A percentile compares a stretch with the other conserved stretches of the same genome.
Evolutionary conservation across 768 basidiomycete genomes (phyloP).

Genomic region (Leccinum incarnatum): DNA sequence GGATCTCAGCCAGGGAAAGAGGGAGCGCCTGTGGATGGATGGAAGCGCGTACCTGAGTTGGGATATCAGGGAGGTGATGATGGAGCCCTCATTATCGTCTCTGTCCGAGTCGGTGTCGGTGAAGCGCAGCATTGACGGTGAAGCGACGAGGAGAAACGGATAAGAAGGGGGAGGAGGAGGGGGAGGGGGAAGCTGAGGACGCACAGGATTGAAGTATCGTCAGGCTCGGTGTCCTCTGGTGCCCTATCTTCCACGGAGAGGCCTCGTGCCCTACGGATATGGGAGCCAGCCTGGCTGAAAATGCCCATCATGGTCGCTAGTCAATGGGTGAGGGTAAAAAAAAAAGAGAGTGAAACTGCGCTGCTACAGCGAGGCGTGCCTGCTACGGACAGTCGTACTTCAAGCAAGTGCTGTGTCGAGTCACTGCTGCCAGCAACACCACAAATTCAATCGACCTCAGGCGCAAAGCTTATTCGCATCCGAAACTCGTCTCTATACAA

Average conservation of each 20-base stretch:
- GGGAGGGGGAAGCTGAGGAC: slow-evolving; percentile 35
- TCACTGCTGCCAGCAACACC: not conserved
- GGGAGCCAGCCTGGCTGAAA: slow-evolving; percentile 66
- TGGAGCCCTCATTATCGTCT: slow-evolving; percentile 91
- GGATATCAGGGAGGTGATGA: slow-evolving; percentile 82
- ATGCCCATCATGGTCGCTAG: slow-evolving; percentile 68
- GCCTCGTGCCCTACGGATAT: slow-evolving; percentile 67
- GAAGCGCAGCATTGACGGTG: slow-evolving; percentile 27
- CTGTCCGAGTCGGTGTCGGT: slow-evolving; percentile 45
- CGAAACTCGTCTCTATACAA: not conserved
- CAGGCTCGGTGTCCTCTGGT: slow-evolving; percentile 80
- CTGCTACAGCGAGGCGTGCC: slow-evolving; percentile 25
- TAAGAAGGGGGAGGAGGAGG: slow-evolving; percentile 31
- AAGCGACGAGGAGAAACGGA: slow-evolving; percentile 5
- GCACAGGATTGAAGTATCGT: slow-evolving; percentile 87
- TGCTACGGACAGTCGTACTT: not conserved
- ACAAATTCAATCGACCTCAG: not conserved
- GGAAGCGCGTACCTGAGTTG: slow-evolving; percentile 68
- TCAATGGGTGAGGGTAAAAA: not conserved
- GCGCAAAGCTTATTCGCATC: not conserved
- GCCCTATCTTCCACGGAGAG: slow-evolving; percentile 63
- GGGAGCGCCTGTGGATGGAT: not conserved
- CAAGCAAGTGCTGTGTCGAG: not conserved
- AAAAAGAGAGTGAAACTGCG: slow-evolving; percentile 8
- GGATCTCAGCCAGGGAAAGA: slow-evolving; percentile 9